Evolutionary conservation across 176 grass and related monocot genomes (phyloP).

Genomic region (Lolium rigidum): DNA sequence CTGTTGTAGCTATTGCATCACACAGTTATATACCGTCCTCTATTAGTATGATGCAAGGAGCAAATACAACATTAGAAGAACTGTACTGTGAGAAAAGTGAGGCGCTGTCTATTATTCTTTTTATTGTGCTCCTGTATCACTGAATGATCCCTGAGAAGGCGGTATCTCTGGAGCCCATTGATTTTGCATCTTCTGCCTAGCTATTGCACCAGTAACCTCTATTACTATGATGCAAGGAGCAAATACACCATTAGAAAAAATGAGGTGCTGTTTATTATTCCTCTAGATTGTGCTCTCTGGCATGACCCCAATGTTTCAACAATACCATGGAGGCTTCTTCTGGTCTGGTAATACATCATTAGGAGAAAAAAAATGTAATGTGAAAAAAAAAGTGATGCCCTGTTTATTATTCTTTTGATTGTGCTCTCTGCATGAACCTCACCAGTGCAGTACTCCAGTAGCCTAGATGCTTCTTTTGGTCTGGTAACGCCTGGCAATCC

Average conservation of each 20-base stretch:
- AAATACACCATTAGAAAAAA: background rate
- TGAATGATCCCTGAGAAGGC: background rate
- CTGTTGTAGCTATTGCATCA: background rate
- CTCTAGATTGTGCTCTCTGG: background rate
- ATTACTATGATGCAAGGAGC: background rate
- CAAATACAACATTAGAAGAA: background rate
- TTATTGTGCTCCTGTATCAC: background rate
- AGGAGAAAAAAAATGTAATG: too few relatives aligned
- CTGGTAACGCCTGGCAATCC: background rate
- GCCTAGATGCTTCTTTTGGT: constrained; percentile 8
- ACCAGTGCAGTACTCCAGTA: background rate
- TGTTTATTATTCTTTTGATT: background rate
- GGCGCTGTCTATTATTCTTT: background rate
- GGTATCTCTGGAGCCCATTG: background rate
- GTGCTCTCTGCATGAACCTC: background rate
- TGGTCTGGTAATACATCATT: too few relatives aligned
- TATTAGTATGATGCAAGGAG: constrained; percentile 8
- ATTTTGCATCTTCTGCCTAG: background rate
- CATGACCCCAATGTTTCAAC: background rate
- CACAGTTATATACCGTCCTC: background rate
- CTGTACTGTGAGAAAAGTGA: background rate
- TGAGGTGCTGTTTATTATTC: background rate
- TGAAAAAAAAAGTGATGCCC: too few relatives aligned
- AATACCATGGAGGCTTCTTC: background rate
- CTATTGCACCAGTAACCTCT: background rate